Conservation (phyloP, 306 rosid species). For the Potentilla sterilis region DNA sequence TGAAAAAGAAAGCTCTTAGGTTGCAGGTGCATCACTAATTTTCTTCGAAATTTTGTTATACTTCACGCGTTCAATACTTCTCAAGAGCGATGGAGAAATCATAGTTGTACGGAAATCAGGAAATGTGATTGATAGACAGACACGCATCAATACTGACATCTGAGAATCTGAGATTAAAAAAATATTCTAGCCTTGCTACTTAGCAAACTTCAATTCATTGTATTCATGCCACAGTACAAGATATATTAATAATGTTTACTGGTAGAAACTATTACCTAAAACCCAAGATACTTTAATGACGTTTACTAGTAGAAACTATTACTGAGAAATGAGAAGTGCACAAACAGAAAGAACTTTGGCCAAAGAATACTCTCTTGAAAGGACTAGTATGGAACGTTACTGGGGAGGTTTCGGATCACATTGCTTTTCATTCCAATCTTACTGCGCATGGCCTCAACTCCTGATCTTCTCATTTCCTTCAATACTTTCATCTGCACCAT, state of each 20-base stretch:
- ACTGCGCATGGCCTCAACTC: constrained; percentile 81
- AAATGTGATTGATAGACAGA: background rate
- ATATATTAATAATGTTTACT: too few species aligned
- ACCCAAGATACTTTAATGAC: background rate
- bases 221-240: too few species aligned
- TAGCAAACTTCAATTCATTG: too few species aligned
- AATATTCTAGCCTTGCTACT: too few species aligned
- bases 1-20: too few species aligned
- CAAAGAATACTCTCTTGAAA: background rate
- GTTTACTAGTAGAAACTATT: background rate
- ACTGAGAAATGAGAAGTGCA: background rate
- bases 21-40: too few species aligned
- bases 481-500: constrained; percentile 85
- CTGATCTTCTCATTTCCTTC: constrained; percentile 74
- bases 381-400: constrained; percentile 62
- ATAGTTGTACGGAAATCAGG: too few species aligned
- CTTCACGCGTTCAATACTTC: too few species aligned
- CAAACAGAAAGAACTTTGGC: background rate
- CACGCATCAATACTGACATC: background rate
- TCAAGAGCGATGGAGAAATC: too few species aligned
- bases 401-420: constrained; percentile 88
- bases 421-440: constrained; percentile 88
- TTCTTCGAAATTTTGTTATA: too few species aligned
- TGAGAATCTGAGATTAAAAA: too few species aligned
- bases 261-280: background rate